Percentiles rank a stretch among this genome's conserved stretches.
Evolutionary conservation across 106 monocot genomes (phyloP).

Genomic region (Dendrobium catenatum): DNA sequence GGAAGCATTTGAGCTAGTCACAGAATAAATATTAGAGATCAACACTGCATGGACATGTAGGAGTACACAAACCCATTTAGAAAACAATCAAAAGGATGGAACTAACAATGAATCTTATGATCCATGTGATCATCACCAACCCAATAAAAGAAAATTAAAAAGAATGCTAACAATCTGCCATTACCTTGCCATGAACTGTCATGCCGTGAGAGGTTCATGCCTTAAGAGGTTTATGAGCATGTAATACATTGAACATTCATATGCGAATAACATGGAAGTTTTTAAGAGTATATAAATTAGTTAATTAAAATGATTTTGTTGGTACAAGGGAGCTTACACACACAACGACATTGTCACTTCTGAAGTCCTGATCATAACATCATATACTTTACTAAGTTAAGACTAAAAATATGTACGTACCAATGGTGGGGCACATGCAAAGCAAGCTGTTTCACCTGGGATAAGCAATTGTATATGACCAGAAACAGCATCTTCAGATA

Average conservation of each 20-base stretch:
- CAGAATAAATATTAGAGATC: too few species aligned
- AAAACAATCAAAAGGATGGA: too few species aligned
- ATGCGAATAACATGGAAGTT: neutral
- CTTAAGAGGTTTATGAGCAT: neutral
- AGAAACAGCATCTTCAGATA: conserved; percentile 99
- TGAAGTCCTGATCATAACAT: conserved; percentile 2
- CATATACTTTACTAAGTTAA: neutral
- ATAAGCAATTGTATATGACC: conserved; percentile 92
- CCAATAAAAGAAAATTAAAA: too few species aligned
- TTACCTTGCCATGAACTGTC: neutral
- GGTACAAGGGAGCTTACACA: neutral
- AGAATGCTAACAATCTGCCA: too few species aligned
- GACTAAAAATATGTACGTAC: conserved; percentile 23
- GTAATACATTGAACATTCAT: neutral
- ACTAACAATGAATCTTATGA: neutral
- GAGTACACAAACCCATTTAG: too few species aligned
- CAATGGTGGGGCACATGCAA: conserved; percentile 94
- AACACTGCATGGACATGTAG: too few species aligned
- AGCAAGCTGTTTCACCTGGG: conserved; percentile 96
- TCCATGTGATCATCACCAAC: neutral
- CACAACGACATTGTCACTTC: neutral
- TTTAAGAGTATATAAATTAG: neutral
- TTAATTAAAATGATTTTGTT: neutral
- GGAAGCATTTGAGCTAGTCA: too few species aligned
- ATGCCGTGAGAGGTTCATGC: neutral